Percentiles rank a stretch among this genome's conserved stretches.
These are phyloP conservation scores for Tolypocladium ovalisporum DNA, from an alignment of 2,329 filamentous ascomycete species.

Conservation along the genomic window DNA sequence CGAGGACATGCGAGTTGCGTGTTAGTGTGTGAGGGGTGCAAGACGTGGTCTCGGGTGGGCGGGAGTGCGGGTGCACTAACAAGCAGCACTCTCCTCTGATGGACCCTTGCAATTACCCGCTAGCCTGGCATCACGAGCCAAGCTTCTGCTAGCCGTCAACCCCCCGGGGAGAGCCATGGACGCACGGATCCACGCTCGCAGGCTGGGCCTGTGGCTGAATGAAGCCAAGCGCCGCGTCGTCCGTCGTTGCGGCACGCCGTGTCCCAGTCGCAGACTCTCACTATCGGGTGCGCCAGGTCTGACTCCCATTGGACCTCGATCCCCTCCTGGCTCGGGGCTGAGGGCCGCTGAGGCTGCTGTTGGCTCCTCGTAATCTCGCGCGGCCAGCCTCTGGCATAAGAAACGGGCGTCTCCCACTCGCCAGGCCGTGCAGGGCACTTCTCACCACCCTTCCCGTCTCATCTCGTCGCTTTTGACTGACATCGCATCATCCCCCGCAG, in stretches of 20 bases:
- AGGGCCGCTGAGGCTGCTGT: not conserved
- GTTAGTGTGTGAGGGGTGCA: not conserved
- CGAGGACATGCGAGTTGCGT: not conserved
- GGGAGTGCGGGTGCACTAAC: not conserved
- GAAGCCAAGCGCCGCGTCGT: not conserved
- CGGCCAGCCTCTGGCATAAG: not conserved
- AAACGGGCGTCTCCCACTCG: not conserved
- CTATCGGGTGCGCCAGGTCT: not conserved
- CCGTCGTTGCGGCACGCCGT: too few relatives aligned
- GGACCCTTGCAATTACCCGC: not conserved
- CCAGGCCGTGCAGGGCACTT: not conserved
- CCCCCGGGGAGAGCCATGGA: not conserved
- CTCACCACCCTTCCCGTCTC: not conserved
- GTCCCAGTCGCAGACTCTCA: too few relatives aligned
- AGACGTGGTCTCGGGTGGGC: not conserved
- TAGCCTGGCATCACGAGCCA: not conserved
- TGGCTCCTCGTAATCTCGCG: not conserved
- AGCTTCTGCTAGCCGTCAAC: not conserved
- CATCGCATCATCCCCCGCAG: not conserved
- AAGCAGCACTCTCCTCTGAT: not conserved
- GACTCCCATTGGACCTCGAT: not conserved
- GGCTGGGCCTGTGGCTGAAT: not conserved
- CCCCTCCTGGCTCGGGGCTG: not conserved
- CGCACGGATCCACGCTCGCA: not conserved
- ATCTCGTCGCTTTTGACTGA: not conserved